phyloP scores from a whole-genome alignment of 2,329 filamentous ascomycete genomes.

The Bipolaris oryzae region DNA sequence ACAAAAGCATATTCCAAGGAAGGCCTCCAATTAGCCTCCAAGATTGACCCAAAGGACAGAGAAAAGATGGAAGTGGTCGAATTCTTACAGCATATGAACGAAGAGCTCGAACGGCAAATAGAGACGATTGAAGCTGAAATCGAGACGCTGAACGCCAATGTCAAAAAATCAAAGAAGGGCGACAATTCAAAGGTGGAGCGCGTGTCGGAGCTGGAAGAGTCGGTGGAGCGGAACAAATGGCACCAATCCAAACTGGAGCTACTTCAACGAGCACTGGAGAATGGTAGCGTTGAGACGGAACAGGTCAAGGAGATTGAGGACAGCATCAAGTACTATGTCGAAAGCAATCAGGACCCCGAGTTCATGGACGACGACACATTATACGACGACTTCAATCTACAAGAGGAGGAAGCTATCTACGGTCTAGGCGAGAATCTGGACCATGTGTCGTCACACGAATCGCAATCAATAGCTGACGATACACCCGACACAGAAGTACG shows the following conservation, averaged over 20 bases:
- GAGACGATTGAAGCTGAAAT: constrained; percentile 90
- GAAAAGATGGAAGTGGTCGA: constrained; percentile 88
- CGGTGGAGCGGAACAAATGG: constrained; percentile 94
- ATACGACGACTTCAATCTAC: constrained; percentile 91
- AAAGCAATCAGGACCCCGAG: constrained; percentile 85
- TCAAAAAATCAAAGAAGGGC: constrained; percentile 92
- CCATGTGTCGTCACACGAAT: constrained; percentile 91
- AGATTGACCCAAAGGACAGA: constrained; percentile 96
- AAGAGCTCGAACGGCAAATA: constrained; percentile 92
- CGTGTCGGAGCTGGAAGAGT: constrained; percentile 80
- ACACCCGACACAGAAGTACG: constrained; percentile 63
- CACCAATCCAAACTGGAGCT: constrained; percentile 92
- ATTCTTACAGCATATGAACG: constrained; percentile 84
- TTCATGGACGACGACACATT: constrained; percentile 93
- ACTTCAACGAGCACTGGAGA: constrained; percentile 86
- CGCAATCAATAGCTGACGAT: constrained; percentile 90
- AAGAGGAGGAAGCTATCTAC: constrained; percentile 88
- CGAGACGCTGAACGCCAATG: constrained; percentile 81
- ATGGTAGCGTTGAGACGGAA: constrained; percentile 85
- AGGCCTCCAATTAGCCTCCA: constrained; percentile 86
- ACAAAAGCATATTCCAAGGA: constrained; percentile 99
- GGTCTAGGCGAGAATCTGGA: constrained; percentile 83
- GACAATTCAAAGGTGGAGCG: constrained; percentile 82
- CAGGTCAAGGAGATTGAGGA: constrained; percentile 90
- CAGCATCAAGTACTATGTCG: constrained; percentile 92